phyloP scores from a whole-genome alignment of 345 rosid species.

The Acer campestre region DNA sequence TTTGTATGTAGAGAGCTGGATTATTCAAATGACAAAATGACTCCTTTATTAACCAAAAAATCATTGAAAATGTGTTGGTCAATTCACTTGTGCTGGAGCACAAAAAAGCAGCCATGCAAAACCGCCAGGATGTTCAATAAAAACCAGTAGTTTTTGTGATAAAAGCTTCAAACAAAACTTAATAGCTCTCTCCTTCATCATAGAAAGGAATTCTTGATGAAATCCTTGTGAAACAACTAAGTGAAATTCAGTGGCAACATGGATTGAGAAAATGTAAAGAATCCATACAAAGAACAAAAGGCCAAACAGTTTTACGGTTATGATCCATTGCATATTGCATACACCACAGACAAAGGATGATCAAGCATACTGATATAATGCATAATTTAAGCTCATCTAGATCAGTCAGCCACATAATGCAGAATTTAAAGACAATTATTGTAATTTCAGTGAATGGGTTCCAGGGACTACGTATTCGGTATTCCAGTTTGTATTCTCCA shows the following conservation, averaged over 20 bases:
- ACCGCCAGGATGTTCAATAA: neutral
- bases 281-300: neutral
- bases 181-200: too few species aligned
- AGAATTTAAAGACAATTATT: too few species aligned
- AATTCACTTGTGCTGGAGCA: neutral
- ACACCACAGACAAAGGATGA: conserved; percentile 10
- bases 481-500: neutral
- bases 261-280: neutral
- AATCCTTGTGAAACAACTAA: too few species aligned
- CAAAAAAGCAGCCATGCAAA: neutral
- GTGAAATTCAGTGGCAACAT: neutral
- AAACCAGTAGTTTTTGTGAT: neutral
- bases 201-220: neutral
- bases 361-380: conserved; percentile 66
- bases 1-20: neutral
- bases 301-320: neutral
- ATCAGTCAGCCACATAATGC: too few species aligned
- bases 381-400: too few species aligned
- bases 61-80: neutral
- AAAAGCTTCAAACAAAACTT: too few species aligned
- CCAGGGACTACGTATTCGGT: neutral
- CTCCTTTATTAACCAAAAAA: neutral
- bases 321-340: neutral
- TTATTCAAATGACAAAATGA: conserved; percentile 2
- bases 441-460: too few species aligned